These are phyloP conservation scores for Moelleriella libera DNA, from an alignment of 2,329 filamentous ascomycete genomes.

Conservation along the genomic window DNA sequence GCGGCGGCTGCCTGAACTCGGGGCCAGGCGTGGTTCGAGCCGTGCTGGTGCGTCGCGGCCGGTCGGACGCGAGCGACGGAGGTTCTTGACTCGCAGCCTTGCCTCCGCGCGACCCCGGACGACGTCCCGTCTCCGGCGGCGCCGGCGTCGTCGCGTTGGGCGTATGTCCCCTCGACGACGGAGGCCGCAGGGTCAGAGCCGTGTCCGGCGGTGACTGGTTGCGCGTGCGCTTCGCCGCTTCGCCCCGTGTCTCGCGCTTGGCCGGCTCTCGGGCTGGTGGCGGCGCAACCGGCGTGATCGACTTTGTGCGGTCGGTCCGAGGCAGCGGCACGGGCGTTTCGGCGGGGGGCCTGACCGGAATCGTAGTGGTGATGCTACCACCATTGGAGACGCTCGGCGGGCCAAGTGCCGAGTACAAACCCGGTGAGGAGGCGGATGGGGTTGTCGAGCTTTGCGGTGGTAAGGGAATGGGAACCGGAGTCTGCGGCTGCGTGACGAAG, in stretches of 20 bases:
- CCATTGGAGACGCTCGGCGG: not conserved
- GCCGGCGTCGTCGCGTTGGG: slow-evolving; percentile 17
- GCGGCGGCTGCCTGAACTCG: slow-evolving; percentile 25
- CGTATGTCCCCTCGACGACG: slow-evolving; percentile 20
- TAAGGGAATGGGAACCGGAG: slow-evolving; percentile 25
- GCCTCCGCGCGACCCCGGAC: slow-evolving; percentile 34
- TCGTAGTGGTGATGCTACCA: slow-evolving; percentile 12
- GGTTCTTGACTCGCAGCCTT: slow-evolving; percentile 38
- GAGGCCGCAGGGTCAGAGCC: slow-evolving; percentile 9
- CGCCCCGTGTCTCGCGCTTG: slow-evolving; percentile 31
- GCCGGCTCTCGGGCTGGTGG: slow-evolving; percentile 13
- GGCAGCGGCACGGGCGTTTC: slow-evolving; percentile 24
- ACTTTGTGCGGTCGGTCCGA: slow-evolving; percentile 16
- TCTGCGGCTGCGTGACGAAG: slow-evolving; percentile 19
- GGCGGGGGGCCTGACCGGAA: slow-evolving; percentile 16
- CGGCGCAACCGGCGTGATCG: slow-evolving; percentile 17
- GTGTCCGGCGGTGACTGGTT: slow-evolving; percentile 11
- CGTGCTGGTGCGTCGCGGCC: slow-evolving; percentile 41
- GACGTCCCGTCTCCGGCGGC: slow-evolving; percentile 16
- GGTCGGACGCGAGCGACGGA: slow-evolving; percentile 34
- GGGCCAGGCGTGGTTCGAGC: slow-evolving; percentile 43
- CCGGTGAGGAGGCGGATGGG: slow-evolving; percentile 17
- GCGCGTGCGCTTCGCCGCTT: slow-evolving; percentile 27
- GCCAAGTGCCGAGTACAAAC: slow-evolving; percentile 9
- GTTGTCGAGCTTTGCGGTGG: slow-evolving; percentile 13